Base-by-base conservation (phyloP, 345 rosid genomes). In the Salix arbutifolia region DNA sequence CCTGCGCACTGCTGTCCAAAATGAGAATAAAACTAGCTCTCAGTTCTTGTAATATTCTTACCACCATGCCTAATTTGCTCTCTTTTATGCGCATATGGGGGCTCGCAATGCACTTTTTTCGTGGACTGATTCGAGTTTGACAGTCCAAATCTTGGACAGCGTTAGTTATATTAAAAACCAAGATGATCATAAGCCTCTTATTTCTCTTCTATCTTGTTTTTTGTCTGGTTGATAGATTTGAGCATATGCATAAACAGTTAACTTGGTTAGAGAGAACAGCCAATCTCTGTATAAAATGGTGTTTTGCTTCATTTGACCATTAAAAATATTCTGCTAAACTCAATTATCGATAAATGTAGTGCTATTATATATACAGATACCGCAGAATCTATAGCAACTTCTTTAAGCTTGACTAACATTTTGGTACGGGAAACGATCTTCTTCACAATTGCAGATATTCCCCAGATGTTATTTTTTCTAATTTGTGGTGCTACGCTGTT, bases 91-190 rank as follows among this genome's bases (percentile, higher is more conserved):
- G 66, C 21, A 70, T 28, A 44, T 70, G 37, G 40, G 31, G 78
- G 61, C 35, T 77, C 71, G 67, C 76, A 70, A 71, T 69, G 74
- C 65, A 71, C 26, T 61, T 16, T 4, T 40, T 30, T 74, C 50
- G 5, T 37, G 33, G 62, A 33, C 37, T 28, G 26, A 35, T 53
- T 67, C 65, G 31, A 75, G 62, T 14, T 74, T 50, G 30, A n/a
- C 11, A 33, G 40, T 46, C 37, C 38, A 62, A 60, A 40, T 8
- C 16, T 18, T 71, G 25, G 42, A 18, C 28, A 8, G 52, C 46
- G 46, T 11, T 12, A 42, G 44, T 42, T 42, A 13, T 14, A 46
- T 46, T 46, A 46, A 46, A 46, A 52, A 52, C 7, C 58, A 52
- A 52, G 58, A 4, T 56, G 62, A 56, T 35, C 37, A 35, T 9